Evolutionary conservation across 768 basidiomycete genomes (phyloP), one percentile per base, ranked within the genome.

Genomic region (Collybiopsis confluens): DNA sequence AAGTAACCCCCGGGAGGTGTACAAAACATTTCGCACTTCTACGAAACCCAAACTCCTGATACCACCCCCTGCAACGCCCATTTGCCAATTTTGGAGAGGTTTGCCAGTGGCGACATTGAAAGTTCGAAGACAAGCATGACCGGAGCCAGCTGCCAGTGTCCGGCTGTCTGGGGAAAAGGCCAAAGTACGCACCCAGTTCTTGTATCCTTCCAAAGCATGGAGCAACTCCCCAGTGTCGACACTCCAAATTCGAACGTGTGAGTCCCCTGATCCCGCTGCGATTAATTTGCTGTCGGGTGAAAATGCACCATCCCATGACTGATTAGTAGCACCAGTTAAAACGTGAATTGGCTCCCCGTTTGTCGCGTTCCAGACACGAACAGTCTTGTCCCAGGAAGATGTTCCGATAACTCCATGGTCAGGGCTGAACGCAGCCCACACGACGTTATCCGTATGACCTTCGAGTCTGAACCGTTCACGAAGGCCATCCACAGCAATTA

Each of bases 211-310:
- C 4, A 61, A 44, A 15, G 48, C 54, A 56, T 56, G 54, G 1
- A 61, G 16, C 15, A 57, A 51, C 35, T 57, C 47, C 2, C 63
- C 63, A 3, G 59, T 56, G 7, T 46, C 51, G 27, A 54, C 49
- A 37, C 57, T 35, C 64, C 61, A 65, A 11, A 62, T 40, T 15
- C 58, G 59, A 21, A 58, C 54, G 13, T 24, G 45, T 26, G 23
- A 4, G 44, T 65, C 62, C 2, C 52, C 58, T 4, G 51, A 43
- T 1, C 64, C 63, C 2, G 56, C 59, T 2, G 58, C 61, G 44
- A 65, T 28, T 20, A 57, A 55, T 15, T 28, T 37, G 9, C 64
- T 59, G 23, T 62, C 58, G 10, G 61, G 58, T 10, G 63, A 63
- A 24, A 61, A 62, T 0, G 62, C 60, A 13, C 52, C 62, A 9